phyloP scores from a whole-genome alignment of 495 filamentous ascomycete genomes.

The Hypoxylon intermedium region DNA sequence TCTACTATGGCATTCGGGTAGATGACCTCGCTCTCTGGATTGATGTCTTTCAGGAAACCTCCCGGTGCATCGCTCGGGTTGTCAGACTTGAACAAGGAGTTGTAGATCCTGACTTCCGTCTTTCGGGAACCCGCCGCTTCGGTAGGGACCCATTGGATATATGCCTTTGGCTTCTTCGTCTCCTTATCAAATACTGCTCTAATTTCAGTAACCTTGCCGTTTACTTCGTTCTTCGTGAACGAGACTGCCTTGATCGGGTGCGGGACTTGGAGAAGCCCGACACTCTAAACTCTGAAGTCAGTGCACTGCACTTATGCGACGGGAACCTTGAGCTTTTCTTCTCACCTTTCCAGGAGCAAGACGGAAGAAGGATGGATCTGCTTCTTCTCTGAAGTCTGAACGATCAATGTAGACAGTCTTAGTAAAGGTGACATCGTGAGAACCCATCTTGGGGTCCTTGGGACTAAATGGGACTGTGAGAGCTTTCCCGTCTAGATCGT shows the following conservation, averaged over 20 bases:
- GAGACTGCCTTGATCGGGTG: conserved; percentile 81
- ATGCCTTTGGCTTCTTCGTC: conserved; percentile 83
- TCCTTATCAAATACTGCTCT: conserved; percentile 70
- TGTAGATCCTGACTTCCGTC: conserved; percentile 81
- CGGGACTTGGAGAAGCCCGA: conserved; percentile 84
- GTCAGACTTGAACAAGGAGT: conserved; percentile 84
- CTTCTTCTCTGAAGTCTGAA: conserved; percentile 81
- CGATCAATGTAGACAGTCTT: conserved; percentile 90
- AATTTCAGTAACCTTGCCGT: conserved; percentile 74
- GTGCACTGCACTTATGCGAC: background rate
- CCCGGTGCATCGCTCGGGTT: conserved; percentile 75
- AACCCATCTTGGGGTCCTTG: conserved; percentile 70
- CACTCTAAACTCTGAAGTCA: conserved; percentile 50
- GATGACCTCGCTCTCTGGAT: conserved; percentile 81
- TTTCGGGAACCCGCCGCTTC: conserved; percentile 69
- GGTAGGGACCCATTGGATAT: conserved; percentile 86
- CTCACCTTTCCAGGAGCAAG: conserved; percentile 79
- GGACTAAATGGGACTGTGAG: conserved; percentile 75
- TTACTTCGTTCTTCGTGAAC: conserved; percentile 72
- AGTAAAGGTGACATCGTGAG: conserved; percentile 69
- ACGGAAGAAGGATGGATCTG: conserved; percentile 73
- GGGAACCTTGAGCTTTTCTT: background rate
- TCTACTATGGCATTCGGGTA: conserved; percentile 83
- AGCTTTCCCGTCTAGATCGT: conserved; percentile 63
- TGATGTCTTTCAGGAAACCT: conserved; percentile 84